phyloP scores from a whole-genome alignment of 805 yeast genomes.

The Zygotorulaspora chibaensis region DNA sequence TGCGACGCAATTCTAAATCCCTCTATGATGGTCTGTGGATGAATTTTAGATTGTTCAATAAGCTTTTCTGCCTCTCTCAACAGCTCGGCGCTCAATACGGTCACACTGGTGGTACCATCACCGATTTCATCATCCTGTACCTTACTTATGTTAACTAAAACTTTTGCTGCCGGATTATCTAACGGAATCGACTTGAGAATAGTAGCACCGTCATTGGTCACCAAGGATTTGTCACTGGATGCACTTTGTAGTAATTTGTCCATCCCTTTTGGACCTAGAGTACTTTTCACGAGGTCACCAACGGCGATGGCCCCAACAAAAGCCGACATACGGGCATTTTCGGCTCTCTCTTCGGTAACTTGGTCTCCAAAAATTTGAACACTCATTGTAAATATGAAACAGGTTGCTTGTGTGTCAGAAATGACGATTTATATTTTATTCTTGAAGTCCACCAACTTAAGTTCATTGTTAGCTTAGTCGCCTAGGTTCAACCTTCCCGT shows the following conservation, averaged over 20 bases:
- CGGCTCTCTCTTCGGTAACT: slow-evolving; percentile 96
- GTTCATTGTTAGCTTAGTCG: background rate
- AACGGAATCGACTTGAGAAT: slow-evolving; percentile 89
- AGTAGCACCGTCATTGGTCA: slow-evolving; percentile 98
- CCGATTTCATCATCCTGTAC: slow-evolving; percentile 99
- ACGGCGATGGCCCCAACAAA: slow-evolving; percentile 99
- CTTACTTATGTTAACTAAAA: slow-evolving; percentile 87
- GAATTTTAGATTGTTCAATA: slow-evolving; percentile 79
- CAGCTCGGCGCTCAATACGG: slow-evolving; percentile 84
- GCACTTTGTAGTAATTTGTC: slow-evolving; percentile 90
- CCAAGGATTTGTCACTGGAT: slow-evolving; percentile 68
- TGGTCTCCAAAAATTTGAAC: slow-evolving; percentile 96
- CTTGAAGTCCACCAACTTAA: background rate
- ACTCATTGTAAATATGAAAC: slow-evolving; percentile 27
- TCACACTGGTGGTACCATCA: slow-evolving; percentile 97
- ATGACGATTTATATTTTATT: too few species aligned
- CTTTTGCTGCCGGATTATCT: slow-evolving; percentile 96
- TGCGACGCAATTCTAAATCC: slow-evolving; percentile 87
- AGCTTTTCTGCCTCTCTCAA: slow-evolving; percentile 91
- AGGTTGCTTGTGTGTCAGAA: background rate
- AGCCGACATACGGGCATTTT: slow-evolving; percentile 94
- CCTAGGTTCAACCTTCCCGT: background rate
- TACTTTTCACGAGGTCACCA: slow-evolving; percentile 90
- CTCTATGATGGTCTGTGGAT: slow-evolving; percentile 95
- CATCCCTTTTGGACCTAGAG: slow-evolving; percentile 99